A percentile compares a stretch with the other conserved stretches of the same genome.
Evolutionary conservation across 2,329 filamentous ascomycete species (phyloP).

Genomic region (Moelleriella libera): DNA sequence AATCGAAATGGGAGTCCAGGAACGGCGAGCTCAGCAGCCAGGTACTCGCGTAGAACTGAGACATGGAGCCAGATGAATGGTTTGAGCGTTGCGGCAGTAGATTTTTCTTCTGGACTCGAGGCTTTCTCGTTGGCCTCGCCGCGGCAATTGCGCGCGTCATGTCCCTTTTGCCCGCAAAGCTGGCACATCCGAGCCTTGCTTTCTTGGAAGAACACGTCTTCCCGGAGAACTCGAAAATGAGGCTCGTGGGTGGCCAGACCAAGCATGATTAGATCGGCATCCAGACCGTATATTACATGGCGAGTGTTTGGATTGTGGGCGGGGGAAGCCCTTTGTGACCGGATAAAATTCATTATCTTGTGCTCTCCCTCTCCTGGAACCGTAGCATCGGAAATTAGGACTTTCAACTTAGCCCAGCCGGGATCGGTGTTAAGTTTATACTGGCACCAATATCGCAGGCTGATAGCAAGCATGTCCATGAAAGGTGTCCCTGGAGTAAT

Average conservation of each 20-base stretch:
- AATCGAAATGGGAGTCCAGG: constrained; percentile 75
- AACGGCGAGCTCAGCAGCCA: constrained; percentile 78
- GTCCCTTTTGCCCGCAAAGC: constrained; percentile 83
- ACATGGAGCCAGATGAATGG: constrained; percentile 99
- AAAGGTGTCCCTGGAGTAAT: constrained; percentile 97
- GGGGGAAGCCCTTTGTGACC: constrained; percentile 79
- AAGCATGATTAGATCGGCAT: constrained; percentile 98
- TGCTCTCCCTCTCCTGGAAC: constrained; percentile 97
- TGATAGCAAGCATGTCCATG: constrained; percentile 88
- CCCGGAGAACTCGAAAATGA: constrained; percentile 87
- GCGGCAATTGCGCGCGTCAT: constrained; percentile 74
- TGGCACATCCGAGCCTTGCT: constrained; percentile 70
- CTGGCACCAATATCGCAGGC: constrained; percentile 88
- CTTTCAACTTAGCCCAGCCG: constrained; percentile 87
- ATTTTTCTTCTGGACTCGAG: constrained; percentile 71
- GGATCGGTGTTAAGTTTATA: constrained; percentile 97
- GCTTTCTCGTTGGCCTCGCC: constrained; percentile 66
- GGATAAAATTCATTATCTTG: constrained; percentile 98
- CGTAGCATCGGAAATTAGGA: constrained; percentile 96
- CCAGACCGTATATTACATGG: constrained; percentile 94
- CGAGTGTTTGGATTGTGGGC: constrained; percentile 93
- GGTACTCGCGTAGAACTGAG: constrained; percentile 78
- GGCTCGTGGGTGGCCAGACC: constrained; percentile 95
- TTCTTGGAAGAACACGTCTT: constrained; percentile 92
- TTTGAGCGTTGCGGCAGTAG: constrained; percentile 56